Evolutionary conservation across 495 filamentous ascomycete species (phyloP).

Genomic region (Penicillium paxilli): DNA sequence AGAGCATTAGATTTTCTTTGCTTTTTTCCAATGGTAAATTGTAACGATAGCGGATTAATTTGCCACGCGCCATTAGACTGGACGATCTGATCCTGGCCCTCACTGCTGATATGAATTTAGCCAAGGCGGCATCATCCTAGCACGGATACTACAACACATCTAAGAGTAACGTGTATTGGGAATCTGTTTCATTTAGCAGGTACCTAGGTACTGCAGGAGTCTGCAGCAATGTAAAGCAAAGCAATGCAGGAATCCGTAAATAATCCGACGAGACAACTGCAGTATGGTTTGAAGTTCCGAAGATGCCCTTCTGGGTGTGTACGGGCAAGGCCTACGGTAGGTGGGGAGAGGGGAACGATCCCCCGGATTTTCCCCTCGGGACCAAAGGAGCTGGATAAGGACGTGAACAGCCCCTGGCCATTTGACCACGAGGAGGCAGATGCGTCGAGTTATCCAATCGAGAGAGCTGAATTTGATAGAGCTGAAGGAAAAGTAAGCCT

Average conservation of each 20-base stretch:
- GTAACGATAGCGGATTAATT: not conserved
- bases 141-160: too few species aligned
- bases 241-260: not conserved
- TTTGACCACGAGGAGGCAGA: slow-evolving; percentile 11
- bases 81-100: not conserved
- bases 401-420: slow-evolving; percentile 8
- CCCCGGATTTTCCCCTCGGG: slow-evolving; percentile 20
- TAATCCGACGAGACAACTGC: not conserved
- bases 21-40: not conserved
- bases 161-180: too few species aligned
- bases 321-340: not conserved
- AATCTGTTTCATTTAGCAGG: not conserved
- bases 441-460: slow-evolving; percentile 9
- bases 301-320: not conserved
- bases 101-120: not conserved
- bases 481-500: not conserved
- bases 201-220: not conserved
- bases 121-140: not conserved
- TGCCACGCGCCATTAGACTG: not conserved
- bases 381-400: slow-evolving; percentile 5
- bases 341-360: slow-evolving; percentile 3
- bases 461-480: slow-evolving; percentile 13
- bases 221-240: not conserved
- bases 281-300: not conserved
- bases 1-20: not conserved